Evolutionary conservation across 139 green algal genomes (phyloP), one percentile per base, ranked within the genome.

Genomic region (Tetraselmis striata): DNA sequence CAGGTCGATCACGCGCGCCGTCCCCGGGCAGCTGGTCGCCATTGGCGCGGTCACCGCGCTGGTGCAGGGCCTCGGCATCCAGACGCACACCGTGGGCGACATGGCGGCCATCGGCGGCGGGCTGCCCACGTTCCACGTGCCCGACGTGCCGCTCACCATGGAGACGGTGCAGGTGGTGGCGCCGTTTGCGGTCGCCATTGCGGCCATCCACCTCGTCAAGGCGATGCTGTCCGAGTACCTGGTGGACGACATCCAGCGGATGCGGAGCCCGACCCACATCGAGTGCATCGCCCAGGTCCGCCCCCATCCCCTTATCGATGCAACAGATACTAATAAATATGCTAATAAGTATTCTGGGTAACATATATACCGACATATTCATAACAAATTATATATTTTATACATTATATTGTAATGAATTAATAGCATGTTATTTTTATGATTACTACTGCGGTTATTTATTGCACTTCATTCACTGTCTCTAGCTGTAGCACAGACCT

Each of bases 141-240:
- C 81, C 32, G 29, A 84, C 30, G 79, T 87, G 22, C 84, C 84
- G 28, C 1, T 84, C 28, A 80, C 2, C 32, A 80, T 87, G 26
- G 80, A 82, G 5, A 87, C 80, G 59, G 30, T 84, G 2, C 11
- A 31, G 27, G 30, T 79, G 11, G 76, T 87, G 28, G 76, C 76
- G 1, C 84, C 84, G 1, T 82, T 67, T 29, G 80, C 84, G 2
- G 18, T 31, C 0, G 78, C 76, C 2, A 76, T 87, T 29, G 84
- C 84, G 28, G 80, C 80, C 11, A 79, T 87, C 76, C 80, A 80
- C 31, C 32, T 87, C 23, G 84, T 87, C 80, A 80, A 87, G 59
- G 84, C 80, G 1, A 31, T 87, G 2, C 76, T 87, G 2, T 84
- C 84, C 22, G 80, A 84, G 45, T 45, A 84, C 45, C 31, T 87